A percentile compares a stretch with the other conserved stretches of the same genome.
These are phyloP conservation scores for Fistulinella cinereoalba DNA, from an alignment of 1,284 basidiomycete species.

Conservation along the genomic window DNA sequence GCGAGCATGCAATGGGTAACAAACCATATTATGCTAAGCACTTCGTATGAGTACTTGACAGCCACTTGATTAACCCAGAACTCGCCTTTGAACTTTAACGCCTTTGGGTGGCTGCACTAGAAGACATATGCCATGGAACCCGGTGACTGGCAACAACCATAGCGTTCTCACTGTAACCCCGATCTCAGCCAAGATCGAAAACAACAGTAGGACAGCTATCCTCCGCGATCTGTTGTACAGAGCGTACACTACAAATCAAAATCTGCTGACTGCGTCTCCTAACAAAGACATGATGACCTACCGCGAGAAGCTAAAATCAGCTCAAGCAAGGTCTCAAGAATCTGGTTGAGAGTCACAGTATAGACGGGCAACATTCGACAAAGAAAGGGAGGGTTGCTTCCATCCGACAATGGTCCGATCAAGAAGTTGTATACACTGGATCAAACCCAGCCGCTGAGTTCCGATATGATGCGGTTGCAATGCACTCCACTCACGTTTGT, in stretches of 20 bases:
- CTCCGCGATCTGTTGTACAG: conserved; percentile 22
- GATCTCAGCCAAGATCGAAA: conserved; percentile 14
- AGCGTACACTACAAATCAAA: conserved; percentile 12
- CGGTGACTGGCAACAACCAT: not conserved
- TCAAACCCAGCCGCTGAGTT: no score
- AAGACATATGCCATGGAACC: conserved; percentile 13
- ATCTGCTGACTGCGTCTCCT: not conserved
- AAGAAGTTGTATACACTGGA: not conserved
- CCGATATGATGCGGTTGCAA: no score
- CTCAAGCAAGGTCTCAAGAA: conserved; percentile 12
- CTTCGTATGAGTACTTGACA: no score
- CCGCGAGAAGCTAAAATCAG: conserved; percentile 18
- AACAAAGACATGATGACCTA: conserved; percentile 5
- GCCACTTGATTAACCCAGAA: no score
- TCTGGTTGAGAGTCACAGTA: conserved; percentile 3
- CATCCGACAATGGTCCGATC: conserved; percentile 9
- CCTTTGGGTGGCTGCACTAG: not conserved
- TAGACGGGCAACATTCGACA: conserved; percentile 16
- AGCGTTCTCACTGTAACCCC: conserved; percentile 3
- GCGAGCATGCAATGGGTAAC: conserved; percentile 18
- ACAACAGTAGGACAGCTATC: conserved; percentile 8
- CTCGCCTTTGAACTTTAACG: conserved; percentile 10
- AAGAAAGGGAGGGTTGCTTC: conserved; percentile 9
- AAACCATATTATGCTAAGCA: conserved; percentile 14
- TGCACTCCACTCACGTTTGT: no score